Base-by-base conservation (phyloP, 495 filamentous ascomycete genomes). In the Halenospora varia region DNA sequence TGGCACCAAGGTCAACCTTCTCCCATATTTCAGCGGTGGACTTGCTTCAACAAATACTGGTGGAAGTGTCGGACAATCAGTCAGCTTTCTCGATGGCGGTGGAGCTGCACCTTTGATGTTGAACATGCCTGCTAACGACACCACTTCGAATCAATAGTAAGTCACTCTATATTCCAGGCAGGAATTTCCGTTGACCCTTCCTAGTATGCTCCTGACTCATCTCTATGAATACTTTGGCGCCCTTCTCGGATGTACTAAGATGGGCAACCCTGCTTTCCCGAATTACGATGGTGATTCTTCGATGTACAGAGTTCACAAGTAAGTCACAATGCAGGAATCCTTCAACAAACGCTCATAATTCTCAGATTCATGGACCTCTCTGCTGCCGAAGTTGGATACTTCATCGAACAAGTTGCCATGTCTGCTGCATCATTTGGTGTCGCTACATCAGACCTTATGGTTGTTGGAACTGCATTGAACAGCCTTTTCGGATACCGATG, bases 341-440 rank as follows among this genome's bases (percentile, higher is more conserved):
- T n/a, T n/a, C n/a, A n/a, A n/a, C n/a, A n/a, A n/a, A n/a, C n/a
- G n/a, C n/a, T n/a, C n/a, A n/a, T n/a, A n/a, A n/a, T n/a, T n/a
- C n/a, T n/a, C n/a, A 75, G 73, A 58, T 84, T 76, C 73, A 84
- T 84, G 81, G 71, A 69, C 23, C 75, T 83, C 51, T 69, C 77
- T 61, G 25, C 65, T 13, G 58, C 65, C 57, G 64, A 83, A 57
- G 53, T 81, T 26, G 71, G 70, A 23, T 82, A 81, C 65, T 83
- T 82, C 72, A 76, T 83, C 64, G 35, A 65, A 22, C 81, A 84
- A 62, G 75, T 82, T 51, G 77, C 67, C 10, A 61, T 78, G 1
- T 66, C 77, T 17, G 77, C 76, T 24, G 65, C 72, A 15, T 79
- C 76, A 20, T 82, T 82, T 48, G 81, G 81, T 20, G 78, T 83